phyloP scores from a whole-genome alignment of 805 yeast genomes.

The Starmera quercuum region DNA sequence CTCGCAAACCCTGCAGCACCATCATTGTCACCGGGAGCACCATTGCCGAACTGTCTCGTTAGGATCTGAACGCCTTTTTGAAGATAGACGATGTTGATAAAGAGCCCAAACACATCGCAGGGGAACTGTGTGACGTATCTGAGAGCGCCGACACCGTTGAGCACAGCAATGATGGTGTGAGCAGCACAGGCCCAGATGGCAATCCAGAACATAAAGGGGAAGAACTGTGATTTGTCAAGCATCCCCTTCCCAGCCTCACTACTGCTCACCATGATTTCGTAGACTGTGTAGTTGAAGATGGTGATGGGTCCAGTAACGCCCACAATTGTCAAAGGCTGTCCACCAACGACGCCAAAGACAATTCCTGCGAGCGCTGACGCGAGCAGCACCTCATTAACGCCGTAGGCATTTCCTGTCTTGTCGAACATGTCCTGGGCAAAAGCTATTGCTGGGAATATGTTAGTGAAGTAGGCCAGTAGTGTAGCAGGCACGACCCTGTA shows the following conservation, averaged over 20 bases:
- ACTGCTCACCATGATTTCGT: slow-evolving; percentile 42
- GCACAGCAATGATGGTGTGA: slow-evolving; percentile 65
- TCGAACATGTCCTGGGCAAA: slow-evolving; percentile 98
- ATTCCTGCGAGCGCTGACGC: slow-evolving; percentile 86
- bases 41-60: slow-evolving; percentile 59
- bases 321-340: slow-evolving; percentile 90
- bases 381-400: slow-evolving; percentile 83
- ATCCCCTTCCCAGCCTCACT: too few species aligned
- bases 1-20: slow-evolving; percentile 60
- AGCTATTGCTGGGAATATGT: slow-evolving; percentile 86
- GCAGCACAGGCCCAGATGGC: slow-evolving; percentile 84
- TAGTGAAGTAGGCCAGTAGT: slow-evolving; percentile 79
- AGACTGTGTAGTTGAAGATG: slow-evolving; percentile 87
- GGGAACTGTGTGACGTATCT: slow-evolving; percentile 72
- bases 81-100: slow-evolving; percentile 79
- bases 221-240: slow-evolving; percentile 18
- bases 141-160: slow-evolving; percentile 60
- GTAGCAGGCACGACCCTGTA: slow-evolving; percentile 87
- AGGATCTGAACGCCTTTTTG: slow-evolving; percentile 87
- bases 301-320: slow-evolving; percentile 97
- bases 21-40: slow-evolving; percentile 23
- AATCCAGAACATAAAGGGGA: slow-evolving; percentile 95
- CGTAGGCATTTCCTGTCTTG: slow-evolving; percentile 78
- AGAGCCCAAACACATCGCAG: slow-evolving; percentile 90
- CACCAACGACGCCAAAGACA: slow-evolving; percentile 76